phyloP scores from a whole-genome alignment of 75 land plant genomes.

The Cryptomeria japonica region DNA sequence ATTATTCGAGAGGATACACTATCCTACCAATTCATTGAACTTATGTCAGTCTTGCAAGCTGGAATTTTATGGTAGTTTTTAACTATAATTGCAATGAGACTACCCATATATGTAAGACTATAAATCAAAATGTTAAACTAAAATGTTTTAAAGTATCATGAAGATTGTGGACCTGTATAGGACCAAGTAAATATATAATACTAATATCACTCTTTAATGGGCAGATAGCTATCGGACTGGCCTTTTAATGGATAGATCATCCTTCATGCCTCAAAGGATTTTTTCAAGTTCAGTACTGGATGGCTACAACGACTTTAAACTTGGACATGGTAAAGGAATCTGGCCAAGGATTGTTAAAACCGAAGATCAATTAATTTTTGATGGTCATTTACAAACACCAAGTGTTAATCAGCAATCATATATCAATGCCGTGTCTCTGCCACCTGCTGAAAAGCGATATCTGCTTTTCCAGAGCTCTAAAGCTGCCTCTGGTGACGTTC shows the following conservation, averaged over 20 bases:
- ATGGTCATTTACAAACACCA: constrained; percentile 24
- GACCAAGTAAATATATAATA: neutral
- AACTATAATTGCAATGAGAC: neutral
- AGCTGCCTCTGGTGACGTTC: constrained; percentile 19
- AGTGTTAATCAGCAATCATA: constrained; percentile 22
- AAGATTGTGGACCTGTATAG: neutral
- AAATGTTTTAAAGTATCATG: neutral
- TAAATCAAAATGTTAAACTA: neutral
- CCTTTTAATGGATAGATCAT: constrained; percentile 19
- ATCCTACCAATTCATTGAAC: neutral
- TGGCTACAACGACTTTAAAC: constrained; percentile 23
- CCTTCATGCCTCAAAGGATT: constrained; percentile 18
- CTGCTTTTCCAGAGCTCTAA: constrained; percentile 29
- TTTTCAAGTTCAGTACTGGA: constrained; percentile 26
- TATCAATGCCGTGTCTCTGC: constrained; percentile 14
- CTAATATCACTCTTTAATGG: neutral
- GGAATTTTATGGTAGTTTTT: neutral
- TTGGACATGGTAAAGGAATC: constrained; percentile 16
- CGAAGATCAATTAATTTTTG: constrained; percentile 8
- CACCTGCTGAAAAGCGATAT: constrained; percentile 27
- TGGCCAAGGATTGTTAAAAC: constrained; percentile 20
- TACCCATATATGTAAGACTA: neutral
- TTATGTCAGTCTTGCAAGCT: neutral
- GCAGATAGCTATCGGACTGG: constrained; percentile 10
- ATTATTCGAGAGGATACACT: neutral